Evolutionary conservation across 257 asterid species (phyloP).

Genomic region (Primulina tabacum): DNA sequence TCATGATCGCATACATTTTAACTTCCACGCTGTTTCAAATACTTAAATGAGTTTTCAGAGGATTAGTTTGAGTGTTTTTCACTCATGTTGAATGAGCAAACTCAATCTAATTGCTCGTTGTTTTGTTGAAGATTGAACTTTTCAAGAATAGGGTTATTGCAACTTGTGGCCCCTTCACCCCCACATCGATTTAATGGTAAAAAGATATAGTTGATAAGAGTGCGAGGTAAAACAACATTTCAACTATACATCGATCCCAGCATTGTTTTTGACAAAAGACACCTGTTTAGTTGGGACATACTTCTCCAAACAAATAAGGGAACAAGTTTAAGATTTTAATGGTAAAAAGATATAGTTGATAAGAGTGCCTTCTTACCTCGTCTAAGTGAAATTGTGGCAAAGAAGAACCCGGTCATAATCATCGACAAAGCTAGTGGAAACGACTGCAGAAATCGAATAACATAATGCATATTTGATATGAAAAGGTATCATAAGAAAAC

Average conservation of each 20-base stretch:
- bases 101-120: background rate
- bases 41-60: background rate
- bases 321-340: background rate
- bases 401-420: slow-evolving; percentile 58
- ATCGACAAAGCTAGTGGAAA: slow-evolving; percentile 66
- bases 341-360: background rate
- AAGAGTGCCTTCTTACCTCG: slow-evolving; percentile 51
- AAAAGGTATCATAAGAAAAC: background rate
- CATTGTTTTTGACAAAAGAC: too few species aligned
- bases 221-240: background rate
- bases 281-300: too few species aligned
- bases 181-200: too few species aligned
- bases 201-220: background rate
- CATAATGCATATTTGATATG: slow-evolving; percentile 6
- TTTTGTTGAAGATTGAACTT: too few species aligned
- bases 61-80: background rate
- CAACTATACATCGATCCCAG: too few species aligned
- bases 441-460: slow-evolving; percentile 53
- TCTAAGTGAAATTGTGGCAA: slow-evolving; percentile 53
- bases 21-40: background rate
- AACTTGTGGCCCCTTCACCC: too few species aligned
- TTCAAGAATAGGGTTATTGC: background rate
- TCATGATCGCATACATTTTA: too few species aligned
- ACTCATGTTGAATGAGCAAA: background rate
- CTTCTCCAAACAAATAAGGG: background rate